Evolutionary conservation across 208 protist genomes (phyloP), one percentile per base, ranked within the genome.

Genomic region (Crithidia thermophila): DNA sequence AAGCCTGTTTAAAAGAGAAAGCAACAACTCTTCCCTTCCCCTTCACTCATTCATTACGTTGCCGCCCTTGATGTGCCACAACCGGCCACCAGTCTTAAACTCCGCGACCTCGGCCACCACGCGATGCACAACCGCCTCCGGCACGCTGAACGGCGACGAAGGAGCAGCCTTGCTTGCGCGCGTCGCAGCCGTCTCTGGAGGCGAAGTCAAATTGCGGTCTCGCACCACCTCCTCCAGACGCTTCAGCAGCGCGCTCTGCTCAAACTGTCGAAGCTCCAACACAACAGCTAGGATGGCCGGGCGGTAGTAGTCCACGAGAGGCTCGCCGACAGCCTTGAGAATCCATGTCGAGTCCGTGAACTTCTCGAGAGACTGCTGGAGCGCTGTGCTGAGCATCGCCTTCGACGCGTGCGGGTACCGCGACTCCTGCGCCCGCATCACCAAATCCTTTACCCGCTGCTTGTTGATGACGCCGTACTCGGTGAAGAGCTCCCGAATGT

Each of bases 391-490:
- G n/a, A 96, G 79, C 85, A 91, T 94, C 49, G 75, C 65, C 42
- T 90, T 90, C 8, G 87, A 89, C 0, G 88, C 87, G 13, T 76
- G 61, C 1, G 88, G 87, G 68, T 86, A 96, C 27, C 88, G 78
- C 7, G 66, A 61, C 36, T 87, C 77, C 21, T 82, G 76, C 25
- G 58, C 87, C 11, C 77, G 77, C 53, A 94, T 73, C 10, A 96
- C 82, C 28, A 94, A 37, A 50, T 93, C 81, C 67, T 96, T 96
- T 23, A 86, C 85, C 3, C 85, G 81, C 59, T 85, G 64, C 55
- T 94, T 94, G 58, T 93, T 93, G 27, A 96, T 43, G 21, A 96
- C 91, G 33, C 88, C 88, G 52, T 94, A 76, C 60, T 94, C 84
- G 5, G 75, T 52, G 69, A 96, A 96, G 2, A 96, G 52, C 55